Evolutionary conservation across 2,329 filamentous ascomycete species (phyloP).

Genomic region (Pseudonectria foliicola): DNA sequence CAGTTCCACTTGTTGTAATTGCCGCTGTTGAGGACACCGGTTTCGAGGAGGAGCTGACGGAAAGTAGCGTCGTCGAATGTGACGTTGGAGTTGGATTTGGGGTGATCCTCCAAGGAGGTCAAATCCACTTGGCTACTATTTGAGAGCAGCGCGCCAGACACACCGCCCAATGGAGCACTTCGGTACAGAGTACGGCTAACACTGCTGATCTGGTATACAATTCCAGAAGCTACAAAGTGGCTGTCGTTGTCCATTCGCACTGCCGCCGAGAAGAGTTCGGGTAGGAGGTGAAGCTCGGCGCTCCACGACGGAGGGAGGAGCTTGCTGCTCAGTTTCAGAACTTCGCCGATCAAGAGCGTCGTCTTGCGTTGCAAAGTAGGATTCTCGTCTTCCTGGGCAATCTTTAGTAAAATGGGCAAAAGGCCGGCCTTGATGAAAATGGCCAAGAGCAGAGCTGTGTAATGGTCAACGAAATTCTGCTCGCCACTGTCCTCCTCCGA

Average conservation of each 20-base stretch:
- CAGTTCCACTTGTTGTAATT: conserved; percentile 97
- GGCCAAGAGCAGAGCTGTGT: conserved; percentile 80
- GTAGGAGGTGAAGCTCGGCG: conserved; percentile 76
- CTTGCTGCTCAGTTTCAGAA: conserved; percentile 81
- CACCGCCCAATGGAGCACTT: conserved; percentile 49
- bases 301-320: conserved; percentile 78
- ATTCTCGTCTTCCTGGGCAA: conserved; percentile 62
- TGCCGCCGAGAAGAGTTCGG: conserved; percentile 73
- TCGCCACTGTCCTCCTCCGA: conserved; percentile 62
- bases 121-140: conserved; percentile 41
- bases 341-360: conserved; percentile 82
- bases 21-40: conserved; percentile 77
- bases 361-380: conserved; percentile 76
- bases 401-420: conserved; percentile 51
- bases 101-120: conserved; percentile 48
- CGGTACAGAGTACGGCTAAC: conserved; percentile 89
- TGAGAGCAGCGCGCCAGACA: conserved; percentile 32
- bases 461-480: conserved; percentile 88
- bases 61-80: conserved; percentile 55
- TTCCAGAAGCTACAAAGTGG: conserved; percentile 75
- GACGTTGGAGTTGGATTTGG: conserved; percentile 40
- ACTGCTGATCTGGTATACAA: conserved; percentile 96
- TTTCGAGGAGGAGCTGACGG: conserved; percentile 63
- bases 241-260: conserved; percentile 63
- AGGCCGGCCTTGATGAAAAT: conserved; percentile 79